These are phyloP conservation scores for Penicillium sp. DNA, from an alignment of 2,329 filamentous ascomycete species.

Conservation along the genomic window DNA sequence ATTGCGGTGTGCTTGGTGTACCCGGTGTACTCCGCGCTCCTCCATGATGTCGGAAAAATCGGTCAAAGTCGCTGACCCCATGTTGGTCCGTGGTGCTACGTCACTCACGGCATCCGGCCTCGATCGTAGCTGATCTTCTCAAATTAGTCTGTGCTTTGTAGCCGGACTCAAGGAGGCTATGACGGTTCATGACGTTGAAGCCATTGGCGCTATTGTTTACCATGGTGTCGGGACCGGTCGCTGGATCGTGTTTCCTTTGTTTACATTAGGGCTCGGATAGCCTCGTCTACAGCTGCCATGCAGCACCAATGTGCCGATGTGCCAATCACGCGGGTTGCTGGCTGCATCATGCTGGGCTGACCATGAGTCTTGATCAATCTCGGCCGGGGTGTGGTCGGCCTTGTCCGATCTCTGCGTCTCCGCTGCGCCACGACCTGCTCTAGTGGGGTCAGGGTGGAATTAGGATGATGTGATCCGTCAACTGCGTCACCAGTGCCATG, in stretches of 20 bases:
- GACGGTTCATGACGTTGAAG: constrained; percentile 5
- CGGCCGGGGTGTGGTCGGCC: constrained; percentile 11
- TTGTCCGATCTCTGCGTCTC: constrained; percentile 11
- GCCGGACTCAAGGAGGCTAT: not conserved
- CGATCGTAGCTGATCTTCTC: not conserved
- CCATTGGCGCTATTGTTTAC: not conserved
- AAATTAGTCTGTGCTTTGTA: not conserved
- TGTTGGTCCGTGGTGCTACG: constrained; percentile 20
- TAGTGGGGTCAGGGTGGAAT: constrained; percentile 16
- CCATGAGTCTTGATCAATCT: constrained; percentile 1
- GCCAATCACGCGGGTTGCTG: constrained; percentile 10
- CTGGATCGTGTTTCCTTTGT: not conserved
- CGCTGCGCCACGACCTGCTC: constrained; percentile 13
- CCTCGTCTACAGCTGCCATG: constrained; percentile 7
- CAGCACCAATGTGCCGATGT: constrained; percentile 2
- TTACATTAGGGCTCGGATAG: constrained; percentile 1
- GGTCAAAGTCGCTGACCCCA: constrained; percentile 4
- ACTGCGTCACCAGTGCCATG: constrained; percentile 23
- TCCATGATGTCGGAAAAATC: not conserved
- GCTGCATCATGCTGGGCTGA: constrained; percentile 10
- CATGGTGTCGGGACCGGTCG: not conserved
- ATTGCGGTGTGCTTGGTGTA: constrained; percentile 7
- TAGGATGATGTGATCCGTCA: constrained; percentile 23
- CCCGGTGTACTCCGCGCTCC: no score
- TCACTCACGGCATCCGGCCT: constrained; percentile 11